Evolutionary conservation across 202 grass and related monocot species (phyloP).

Genomic region (Panicum virgatum): DNA sequence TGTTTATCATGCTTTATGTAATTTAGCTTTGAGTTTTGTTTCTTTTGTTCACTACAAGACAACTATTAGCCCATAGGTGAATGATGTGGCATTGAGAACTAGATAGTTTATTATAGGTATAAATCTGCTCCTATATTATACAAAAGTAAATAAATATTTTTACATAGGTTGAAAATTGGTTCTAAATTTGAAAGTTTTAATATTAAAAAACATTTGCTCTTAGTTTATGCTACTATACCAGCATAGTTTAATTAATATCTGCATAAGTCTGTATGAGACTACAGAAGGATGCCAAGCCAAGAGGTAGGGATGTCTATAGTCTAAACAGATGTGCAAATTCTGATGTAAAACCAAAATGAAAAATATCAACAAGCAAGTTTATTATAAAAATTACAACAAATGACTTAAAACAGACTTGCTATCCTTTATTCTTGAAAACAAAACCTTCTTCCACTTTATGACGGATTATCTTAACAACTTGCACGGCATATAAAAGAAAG

Average conservation of each 20-base stretch:
- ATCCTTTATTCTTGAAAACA: neutral
- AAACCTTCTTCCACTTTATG: neutral
- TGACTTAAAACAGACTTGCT: neutral
- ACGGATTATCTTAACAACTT: neutral
- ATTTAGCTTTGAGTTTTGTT: neutral
- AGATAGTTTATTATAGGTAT: neutral
- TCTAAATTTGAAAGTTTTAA: neutral
- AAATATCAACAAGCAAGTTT: neutral
- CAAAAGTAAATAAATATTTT: neutral
- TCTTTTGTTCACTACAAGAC: slow-evolving; percentile 18
- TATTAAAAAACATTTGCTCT: neutral
- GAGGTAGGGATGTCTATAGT: neutral
- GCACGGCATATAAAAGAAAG: neutral
- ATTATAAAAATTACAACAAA: neutral
- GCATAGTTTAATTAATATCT: slow-evolving; percentile 7
- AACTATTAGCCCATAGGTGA: neutral
- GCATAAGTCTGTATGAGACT: neutral
- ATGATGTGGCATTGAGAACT: neutral
- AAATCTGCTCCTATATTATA: neutral
- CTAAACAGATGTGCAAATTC: neutral
- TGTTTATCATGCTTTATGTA: neutral
- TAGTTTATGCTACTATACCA: slow-evolving; percentile 1
- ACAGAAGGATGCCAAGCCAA: neutral
- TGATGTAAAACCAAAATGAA: neutral
- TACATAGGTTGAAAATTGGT: neutral